Conservation (phyloP, 2,329 filamentous ascomycete species). For the Arthrinium phaeospermum region DNA sequence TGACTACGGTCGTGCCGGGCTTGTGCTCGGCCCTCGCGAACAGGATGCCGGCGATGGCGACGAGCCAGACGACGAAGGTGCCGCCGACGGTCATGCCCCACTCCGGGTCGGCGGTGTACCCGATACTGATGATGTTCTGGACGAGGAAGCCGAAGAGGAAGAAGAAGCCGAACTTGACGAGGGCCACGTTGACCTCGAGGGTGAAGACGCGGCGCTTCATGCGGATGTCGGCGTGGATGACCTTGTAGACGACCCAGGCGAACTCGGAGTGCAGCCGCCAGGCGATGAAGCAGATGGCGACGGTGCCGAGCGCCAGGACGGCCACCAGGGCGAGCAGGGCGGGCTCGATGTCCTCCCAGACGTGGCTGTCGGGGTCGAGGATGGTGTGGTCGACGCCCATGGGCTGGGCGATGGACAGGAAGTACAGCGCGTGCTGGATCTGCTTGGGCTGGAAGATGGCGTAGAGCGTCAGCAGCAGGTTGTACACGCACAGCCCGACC, state of each 20-base stretch:
- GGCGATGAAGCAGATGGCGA: not conserved
- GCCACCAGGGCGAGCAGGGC: not conserved
- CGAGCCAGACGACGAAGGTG: not conserved
- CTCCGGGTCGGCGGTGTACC: not conserved
- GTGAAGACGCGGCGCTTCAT: not conserved
- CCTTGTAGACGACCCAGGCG: constrained; percentile 1
- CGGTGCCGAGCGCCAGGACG: not conserved
- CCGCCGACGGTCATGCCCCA: not conserved
- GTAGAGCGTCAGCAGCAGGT: not conserved
- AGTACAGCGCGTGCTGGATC: not conserved
- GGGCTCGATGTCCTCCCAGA: not conserved
- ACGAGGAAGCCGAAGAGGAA: not conserved
- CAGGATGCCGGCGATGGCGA: not conserved
- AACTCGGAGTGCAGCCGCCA: not conserved
- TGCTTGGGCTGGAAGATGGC: not conserved
- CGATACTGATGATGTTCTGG: not conserved
- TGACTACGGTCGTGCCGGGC: not conserved
- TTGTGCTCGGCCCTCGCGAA: not conserved
- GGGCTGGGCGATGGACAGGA: not conserved
- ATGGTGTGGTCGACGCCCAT: not conserved
- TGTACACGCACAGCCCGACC: not conserved
- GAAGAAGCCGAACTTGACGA: constrained; percentile 6
- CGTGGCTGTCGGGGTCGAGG: not conserved
- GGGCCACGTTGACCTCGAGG: not conserved
- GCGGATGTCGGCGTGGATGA: not conserved